These are phyloP conservation scores for Claviceps cyperi DNA, from an alignment of 2,329 filamentous ascomycete species.

Conservation along the genomic window DNA sequence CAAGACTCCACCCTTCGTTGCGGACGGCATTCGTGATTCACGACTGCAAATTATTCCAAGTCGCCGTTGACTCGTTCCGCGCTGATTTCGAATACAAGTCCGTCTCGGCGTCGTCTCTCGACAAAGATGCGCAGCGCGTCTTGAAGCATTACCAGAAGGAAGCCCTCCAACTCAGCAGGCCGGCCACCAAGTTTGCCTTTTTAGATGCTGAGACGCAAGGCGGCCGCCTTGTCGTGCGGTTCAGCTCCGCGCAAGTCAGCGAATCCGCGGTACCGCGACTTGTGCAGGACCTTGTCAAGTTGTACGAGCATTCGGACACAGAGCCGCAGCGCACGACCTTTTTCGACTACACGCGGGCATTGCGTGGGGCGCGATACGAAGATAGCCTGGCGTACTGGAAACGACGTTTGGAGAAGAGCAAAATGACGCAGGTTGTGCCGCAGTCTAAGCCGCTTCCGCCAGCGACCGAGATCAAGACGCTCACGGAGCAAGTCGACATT, in stretches of 20 bases:
- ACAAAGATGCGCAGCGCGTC: constrained; percentile 23
- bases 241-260: constrained; percentile 36
- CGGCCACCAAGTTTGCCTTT: constrained; percentile 35
- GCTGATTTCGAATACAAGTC: constrained; percentile 30
- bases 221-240: constrained; percentile 31
- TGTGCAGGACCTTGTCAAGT: constrained; percentile 31
- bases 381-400: constrained; percentile 32
- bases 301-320: constrained; percentile 27
- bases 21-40: constrained; percentile 38
- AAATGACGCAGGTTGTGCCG: constrained; percentile 30
- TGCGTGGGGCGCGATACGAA: constrained; percentile 20
- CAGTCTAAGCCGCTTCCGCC: constrained; percentile 26
- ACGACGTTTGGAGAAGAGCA: constrained; percentile 27
- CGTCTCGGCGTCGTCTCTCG: constrained; percentile 26
- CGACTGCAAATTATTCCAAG: constrained; percentile 32
- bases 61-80: constrained; percentile 27
- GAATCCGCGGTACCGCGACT: constrained; percentile 29
- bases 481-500: constrained; percentile 26
- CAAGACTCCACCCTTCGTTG: constrained; percentile 33
- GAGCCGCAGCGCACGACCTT: constrained; percentile 26
- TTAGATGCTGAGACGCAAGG: constrained; percentile 33
- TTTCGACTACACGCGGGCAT: constrained; percentile 31
- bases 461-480: constrained; percentile 23
- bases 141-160: constrained; percentile 28
- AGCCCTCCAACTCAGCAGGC: constrained; percentile 25